Evolutionary conservation across 2,329 filamentous ascomycete genomes (phyloP).

Genomic region (Exophiala xenobiotica): DNA sequence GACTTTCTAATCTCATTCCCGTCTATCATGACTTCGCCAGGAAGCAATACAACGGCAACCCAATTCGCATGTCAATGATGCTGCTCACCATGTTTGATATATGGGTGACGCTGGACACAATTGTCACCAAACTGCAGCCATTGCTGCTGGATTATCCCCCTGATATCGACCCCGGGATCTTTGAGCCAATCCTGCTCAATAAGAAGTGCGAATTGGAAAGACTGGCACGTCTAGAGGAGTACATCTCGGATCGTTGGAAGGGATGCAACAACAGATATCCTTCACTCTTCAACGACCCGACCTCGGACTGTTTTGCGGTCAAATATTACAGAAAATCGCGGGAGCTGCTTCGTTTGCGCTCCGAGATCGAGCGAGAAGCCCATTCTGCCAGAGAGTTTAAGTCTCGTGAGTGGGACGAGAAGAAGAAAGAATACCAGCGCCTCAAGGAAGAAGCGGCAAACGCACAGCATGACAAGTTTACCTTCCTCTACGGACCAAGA

Average conservation of each 20-base stretch:
- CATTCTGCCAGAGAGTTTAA: conserved; percentile 33
- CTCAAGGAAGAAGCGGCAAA: conserved; percentile 29
- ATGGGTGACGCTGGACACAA: conserved; percentile 59
- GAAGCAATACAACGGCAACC: conserved; percentile 40
- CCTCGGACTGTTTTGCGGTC: conserved; percentile 45
- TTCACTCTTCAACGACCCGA: conserved; percentile 41
- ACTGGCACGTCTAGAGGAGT: conserved; percentile 48
- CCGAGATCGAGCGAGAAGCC: conserved; percentile 44
- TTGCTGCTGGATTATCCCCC: conserved; percentile 50
- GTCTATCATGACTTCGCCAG: conserved; percentile 37
- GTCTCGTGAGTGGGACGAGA: conserved; percentile 34
- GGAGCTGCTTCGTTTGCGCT: conserved; percentile 39
- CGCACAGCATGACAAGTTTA: conserved; percentile 13
- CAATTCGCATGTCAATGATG: conserved; percentile 54
- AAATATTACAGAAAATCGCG: conserved; percentile 49
- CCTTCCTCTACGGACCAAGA: not conserved
- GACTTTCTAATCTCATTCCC: conserved; percentile 35
- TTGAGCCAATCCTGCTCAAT: conserved; percentile 50
- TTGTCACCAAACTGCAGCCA: conserved; percentile 40
- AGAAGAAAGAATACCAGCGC: conserved; percentile 33
- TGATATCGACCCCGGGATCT: conserved; percentile 41
- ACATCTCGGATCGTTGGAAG: conserved; percentile 42
- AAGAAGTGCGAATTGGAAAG: conserved; percentile 47
- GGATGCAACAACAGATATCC: conserved; percentile 26
- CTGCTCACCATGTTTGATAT: conserved; percentile 57